Evolutionary conservation across 2,329 filamentous ascomycete genomes (phyloP).

Genomic region (Dryadomyces quercus-mongolicae): DNA sequence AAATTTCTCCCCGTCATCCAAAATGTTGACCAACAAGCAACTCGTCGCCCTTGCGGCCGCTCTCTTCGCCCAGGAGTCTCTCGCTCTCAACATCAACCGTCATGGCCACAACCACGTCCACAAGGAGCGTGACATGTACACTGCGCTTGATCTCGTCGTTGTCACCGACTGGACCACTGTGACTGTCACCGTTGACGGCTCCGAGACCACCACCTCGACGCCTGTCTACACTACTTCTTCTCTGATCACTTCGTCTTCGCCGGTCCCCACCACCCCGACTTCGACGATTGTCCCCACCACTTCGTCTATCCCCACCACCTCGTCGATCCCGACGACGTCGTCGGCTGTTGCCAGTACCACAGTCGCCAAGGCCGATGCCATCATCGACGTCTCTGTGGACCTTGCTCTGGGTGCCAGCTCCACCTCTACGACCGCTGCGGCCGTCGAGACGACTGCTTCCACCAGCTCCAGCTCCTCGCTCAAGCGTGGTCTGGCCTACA

Average conservation of each 20-base stretch:
- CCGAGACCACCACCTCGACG: constrained; percentile 4
- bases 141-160: constrained; percentile 19
- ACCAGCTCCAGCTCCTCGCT: constrained; percentile 2
- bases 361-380: neutral
- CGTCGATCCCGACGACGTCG: constrained; percentile 2
- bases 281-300: constrained; percentile 3
- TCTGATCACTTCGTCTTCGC: constrained; percentile 4
- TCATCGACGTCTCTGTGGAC: neutral
- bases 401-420: constrained; percentile 1
- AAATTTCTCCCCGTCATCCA: neutral
- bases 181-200: constrained; percentile 23
- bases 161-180: constrained; percentile 29
- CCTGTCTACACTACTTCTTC: constrained; percentile 3
- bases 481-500: constrained; percentile 61
- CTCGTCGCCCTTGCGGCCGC: constrained; percentile 29
- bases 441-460: constrained; percentile 12
- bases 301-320: constrained; percentile 3
- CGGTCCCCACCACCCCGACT: constrained; percentile 3
- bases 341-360: constrained; percentile 10
- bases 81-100: constrained; percentile 30
- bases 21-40: constrained; percentile 10
- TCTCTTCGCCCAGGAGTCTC: constrained; percentile 28
- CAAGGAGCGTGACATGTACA: constrained; percentile 21
- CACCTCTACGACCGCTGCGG: constrained; percentile 1
- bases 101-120: constrained; percentile 24